Evolutionary conservation across 108 stramenopile genomes (phyloP), one percentile per base, ranked within the genome.

Genomic region (Schizochytrium sp.): DNA sequence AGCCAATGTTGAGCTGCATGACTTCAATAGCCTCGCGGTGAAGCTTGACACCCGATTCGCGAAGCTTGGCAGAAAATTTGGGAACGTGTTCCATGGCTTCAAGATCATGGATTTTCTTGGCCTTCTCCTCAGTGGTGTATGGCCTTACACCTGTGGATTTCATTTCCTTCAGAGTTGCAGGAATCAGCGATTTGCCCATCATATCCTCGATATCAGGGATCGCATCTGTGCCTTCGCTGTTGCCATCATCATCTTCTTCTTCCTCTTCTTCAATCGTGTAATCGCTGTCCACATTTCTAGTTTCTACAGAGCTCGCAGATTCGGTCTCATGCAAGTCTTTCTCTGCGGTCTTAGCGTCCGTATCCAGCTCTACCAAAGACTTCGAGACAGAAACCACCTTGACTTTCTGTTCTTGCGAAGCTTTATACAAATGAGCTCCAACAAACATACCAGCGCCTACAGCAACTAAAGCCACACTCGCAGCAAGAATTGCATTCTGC

Each of bases 1-100:
- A 94, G 38, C 98, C 98, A 88, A 99, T 96, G 90, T 99, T 99
- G n/a, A 99, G 91, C 91, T 99, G 98, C 4, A 99, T 91, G 28
- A 98, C 93, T 5, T 90, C 61, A 13, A 91, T 88, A 13, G 50
- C 38, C 45, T 89, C 76, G 8, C 92, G 90, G 15, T 83, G 7
- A 12, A 83, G 1, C 45, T 83, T 53, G 50, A 83, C 50, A 8
- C 53, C n/a, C 28, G 8, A 53, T 5, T 19, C 19, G 49, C 50
- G 49, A 19, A 83, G 73, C 49, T 83, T 46, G 49, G 46, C 50
- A 19, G 5, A 46, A 19, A 83, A 83, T 8, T 53, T 83, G 7
- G 73, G 73, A 38, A 83, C 46, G 49, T 17, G n/a, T n/a, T 42
- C 19, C 73, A 53, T 53, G 28, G 73, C 7, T 50, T 83, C 73